A percentile compares a stretch with the other conserved stretches of the same genome.
Evolutionary conservation across 2,329 filamentous ascomycete genomes (phyloP).

Genomic region (Colletotrichum melonis): DNA sequence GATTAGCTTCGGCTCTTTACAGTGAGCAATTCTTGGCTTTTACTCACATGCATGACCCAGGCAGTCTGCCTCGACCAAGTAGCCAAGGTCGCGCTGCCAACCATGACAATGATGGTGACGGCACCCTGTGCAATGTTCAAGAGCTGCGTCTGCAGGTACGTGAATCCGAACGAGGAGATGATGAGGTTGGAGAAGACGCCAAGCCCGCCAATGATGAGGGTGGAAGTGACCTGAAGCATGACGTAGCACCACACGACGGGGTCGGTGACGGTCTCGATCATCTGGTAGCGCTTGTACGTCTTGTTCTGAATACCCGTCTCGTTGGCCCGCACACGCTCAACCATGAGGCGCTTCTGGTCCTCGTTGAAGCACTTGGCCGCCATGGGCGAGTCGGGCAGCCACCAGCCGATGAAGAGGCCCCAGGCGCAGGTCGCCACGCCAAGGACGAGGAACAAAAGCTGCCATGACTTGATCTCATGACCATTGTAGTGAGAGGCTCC

Average conservation of each 20-base stretch:
- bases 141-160: conserved; percentile 67
- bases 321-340: conserved; percentile 79
- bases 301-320: conserved; percentile 81
- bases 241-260: conserved; percentile 70
- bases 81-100: conserved; percentile 56
- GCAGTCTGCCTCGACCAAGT: conserved; percentile 67
- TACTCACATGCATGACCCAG: conserved; percentile 46
- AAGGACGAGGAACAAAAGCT: conserved; percentile 70
- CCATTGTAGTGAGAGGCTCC: conserved; percentile 64
- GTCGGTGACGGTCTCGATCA: conserved; percentile 61
- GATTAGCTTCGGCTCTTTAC: conserved; percentile 72
- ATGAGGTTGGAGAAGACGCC: conserved; percentile 75
- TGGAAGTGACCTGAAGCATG: conserved; percentile 69
- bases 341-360: conserved; percentile 73
- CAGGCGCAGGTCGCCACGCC: conserved; percentile 70
- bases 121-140: conserved; percentile 63
- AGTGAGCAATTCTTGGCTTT: conserved; percentile 54
- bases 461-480: conserved; percentile 47
- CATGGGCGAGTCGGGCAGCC: conserved; percentile 68
- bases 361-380: conserved; percentile 66
- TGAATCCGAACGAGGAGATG: conserved; percentile 69
- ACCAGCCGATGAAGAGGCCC: conserved; percentile 68
- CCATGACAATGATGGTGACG: conserved; percentile 35
- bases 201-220: conserved; percentile 70
- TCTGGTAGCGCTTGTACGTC: conserved; percentile 75